phyloP scores from a whole-genome alignment of 352 stramenopile species.

The Thalassiosira hispida region DNA sequence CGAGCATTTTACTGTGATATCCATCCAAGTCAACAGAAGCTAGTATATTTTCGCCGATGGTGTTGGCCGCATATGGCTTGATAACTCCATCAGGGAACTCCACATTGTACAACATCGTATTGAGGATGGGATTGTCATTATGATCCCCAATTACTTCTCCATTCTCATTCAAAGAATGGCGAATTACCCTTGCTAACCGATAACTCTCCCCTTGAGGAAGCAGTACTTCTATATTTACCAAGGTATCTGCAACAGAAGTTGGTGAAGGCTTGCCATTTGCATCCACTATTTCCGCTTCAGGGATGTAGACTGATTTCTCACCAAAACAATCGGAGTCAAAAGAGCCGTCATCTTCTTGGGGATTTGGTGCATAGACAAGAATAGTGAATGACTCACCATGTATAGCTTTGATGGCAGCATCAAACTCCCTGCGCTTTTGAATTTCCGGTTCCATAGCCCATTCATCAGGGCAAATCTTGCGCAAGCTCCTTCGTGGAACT shows the following conservation, averaged over 20 bases:
- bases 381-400: too few relatives aligned
- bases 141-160: neutral
- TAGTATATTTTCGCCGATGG: slow-evolving; percentile 40
- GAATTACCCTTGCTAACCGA: neutral
- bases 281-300: slow-evolving; percentile 14
- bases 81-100: slow-evolving; percentile 39
- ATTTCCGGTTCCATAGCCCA: slow-evolving; percentile 26
- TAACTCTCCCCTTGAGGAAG: slow-evolving; percentile 6
- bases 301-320: too few relatives aligned
- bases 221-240: slow-evolving; percentile 24
- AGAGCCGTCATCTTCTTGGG: too few relatives aligned
- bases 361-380: too few relatives aligned
- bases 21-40: slow-evolving; percentile 12
- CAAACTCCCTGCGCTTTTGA: slow-evolving; percentile 24
- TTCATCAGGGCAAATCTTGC: slow-evolving; percentile 25
- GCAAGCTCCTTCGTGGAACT: slow-evolving; percentile 7
- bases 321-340: too few relatives aligned
- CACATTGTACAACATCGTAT: slow-evolving; percentile 27
- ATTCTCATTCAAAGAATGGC: neutral
- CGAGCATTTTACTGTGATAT: slow-evolving; percentile 4
- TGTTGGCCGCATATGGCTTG: slow-evolving; percentile 29
- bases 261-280: slow-evolving; percentile 1
- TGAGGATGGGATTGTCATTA: slow-evolving; percentile 29
- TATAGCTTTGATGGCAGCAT: too few relatives aligned
- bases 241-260: neutral